Evolutionary conservation across 129 eudicot species (phyloP).

Genomic region (Lonicera japonica): DNA sequence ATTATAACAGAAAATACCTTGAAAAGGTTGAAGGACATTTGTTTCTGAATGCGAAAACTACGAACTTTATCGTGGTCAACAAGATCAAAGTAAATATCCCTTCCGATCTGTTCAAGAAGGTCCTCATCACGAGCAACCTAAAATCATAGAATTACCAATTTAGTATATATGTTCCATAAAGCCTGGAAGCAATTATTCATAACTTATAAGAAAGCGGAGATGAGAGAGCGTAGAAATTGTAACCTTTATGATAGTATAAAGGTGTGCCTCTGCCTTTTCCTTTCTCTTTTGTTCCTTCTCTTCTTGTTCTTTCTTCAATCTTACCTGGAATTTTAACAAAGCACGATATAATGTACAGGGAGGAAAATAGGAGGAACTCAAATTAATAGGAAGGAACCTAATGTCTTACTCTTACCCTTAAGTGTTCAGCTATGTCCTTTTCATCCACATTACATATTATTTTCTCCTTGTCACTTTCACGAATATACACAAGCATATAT

Average conservation of each 20-base stretch:
- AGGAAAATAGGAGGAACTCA: background rate
- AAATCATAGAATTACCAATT: background rate
- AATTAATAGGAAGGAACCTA: background rate
- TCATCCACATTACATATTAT: slow-evolving; percentile 81
- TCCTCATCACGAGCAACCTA: slow-evolving; percentile 93
- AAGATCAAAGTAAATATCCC: slow-evolving; percentile 79
- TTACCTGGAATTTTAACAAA: slow-evolving; percentile 30
- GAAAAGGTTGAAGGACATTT: slow-evolving; percentile 61
- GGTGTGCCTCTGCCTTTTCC: slow-evolving; percentile 36
- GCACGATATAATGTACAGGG: background rate
- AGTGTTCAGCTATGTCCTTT: slow-evolving; percentile 87
- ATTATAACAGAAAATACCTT: slow-evolving; percentile 42
- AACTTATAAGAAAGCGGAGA: background rate
- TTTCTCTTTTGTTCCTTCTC: slow-evolving; percentile 76
- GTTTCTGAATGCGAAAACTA: slow-evolving; percentile 86
- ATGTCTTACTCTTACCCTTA: slow-evolving; percentile 52
- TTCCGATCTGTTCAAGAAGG: slow-evolving; percentile 77
- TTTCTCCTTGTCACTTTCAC: slow-evolving; percentile 79
- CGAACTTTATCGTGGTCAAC: slow-evolving; percentile 98
- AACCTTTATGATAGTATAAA: slow-evolving; percentile 74
- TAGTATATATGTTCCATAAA: background rate
- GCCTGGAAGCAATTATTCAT: background rate
- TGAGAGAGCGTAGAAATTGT: background rate
- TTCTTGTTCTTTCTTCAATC: slow-evolving; percentile 86
- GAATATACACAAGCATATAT: slow-evolving; percentile 86